Base-by-base conservation (phyloP, 306 rosid species). In the Echinosophora koreensis region DNA sequence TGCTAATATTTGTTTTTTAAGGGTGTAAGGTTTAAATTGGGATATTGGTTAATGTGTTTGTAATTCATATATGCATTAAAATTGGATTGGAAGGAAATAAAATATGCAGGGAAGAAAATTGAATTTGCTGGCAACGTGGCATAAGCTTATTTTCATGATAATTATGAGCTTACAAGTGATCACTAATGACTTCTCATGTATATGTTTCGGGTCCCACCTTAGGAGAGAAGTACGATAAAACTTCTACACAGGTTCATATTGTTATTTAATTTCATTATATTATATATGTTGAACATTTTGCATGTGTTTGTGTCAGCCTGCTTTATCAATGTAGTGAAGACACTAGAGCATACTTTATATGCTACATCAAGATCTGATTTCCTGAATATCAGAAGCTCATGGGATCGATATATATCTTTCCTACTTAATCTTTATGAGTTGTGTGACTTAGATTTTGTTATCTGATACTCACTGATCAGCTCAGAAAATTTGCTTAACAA, bases 181-280 rank as follows among this genome's bases (percentile, higher is more conserved):
- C 22, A 22, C 22, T 22, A 22, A 22, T 22, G 22, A 22, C 22
- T 22, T 22, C 22, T 0, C 22, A 22, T 22, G 22, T 22, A 22
- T 22, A 22, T 22, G 22, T 22, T 22, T 22, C 1, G 22, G 22
- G 22, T 95, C 77, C 92, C 87, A 87, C 97, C 99, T 70, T 92
- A 10, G 99, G 97, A 74, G 86, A 80, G 16, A 88, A 83, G 81
- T 77, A 82, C 35, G 67, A 77, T 14, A 82, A 77, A 71, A 77
- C 86, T 64, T 2, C 65, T 8, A 88, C 99, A 62, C 97, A 95
- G 97, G 98, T 92, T 38, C 74, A 50, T 61, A 37, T 68, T 49
- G 39, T 63, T 74, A 77, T 46, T 77, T 56, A 39, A 61, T 63
- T 74, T n/a, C 11, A 50, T 58, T 37, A 17, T 16, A 50, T 58